Conservation (phyloP, 2,329 filamentous ascomycete genomes). For the Aspergillus caelatus region DNA sequence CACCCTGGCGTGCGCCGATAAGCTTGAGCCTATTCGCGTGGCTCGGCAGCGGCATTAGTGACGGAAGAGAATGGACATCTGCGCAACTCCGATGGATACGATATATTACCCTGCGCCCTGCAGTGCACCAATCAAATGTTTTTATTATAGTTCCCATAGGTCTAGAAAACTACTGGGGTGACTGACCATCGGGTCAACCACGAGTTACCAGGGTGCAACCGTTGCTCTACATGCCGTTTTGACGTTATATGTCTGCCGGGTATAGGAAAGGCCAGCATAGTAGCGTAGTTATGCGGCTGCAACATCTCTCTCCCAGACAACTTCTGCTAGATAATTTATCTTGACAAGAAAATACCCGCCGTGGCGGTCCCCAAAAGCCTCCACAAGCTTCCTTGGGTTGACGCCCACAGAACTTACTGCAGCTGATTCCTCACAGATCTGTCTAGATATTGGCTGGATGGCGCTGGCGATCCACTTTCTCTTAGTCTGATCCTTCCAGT, state of each 20-base stretch:
- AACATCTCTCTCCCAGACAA: neutral
- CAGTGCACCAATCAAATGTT: neutral
- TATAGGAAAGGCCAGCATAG: neutral
- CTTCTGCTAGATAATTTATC: neutral
- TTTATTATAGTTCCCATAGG: neutral
- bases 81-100: neutral
- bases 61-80: constrained; percentile 1
- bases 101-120: neutral
- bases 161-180: neutral
- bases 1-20: neutral
- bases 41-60: neutral
- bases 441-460: neutral
- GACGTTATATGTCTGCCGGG: neutral
- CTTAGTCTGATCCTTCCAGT: neutral
- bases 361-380: neutral
- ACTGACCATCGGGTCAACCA: neutral
- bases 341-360: neutral
- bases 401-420: neutral
- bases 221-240: neutral
- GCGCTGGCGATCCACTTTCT: neutral
- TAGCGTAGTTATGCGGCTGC: neutral
- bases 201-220: neutral
- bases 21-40: neutral
- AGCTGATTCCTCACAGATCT: neutral
- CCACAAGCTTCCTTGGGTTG: neutral